phyloP scores from a whole-genome alignment of 2,329 filamentous ascomycete species.

The Didymella lethalis region DNA sequence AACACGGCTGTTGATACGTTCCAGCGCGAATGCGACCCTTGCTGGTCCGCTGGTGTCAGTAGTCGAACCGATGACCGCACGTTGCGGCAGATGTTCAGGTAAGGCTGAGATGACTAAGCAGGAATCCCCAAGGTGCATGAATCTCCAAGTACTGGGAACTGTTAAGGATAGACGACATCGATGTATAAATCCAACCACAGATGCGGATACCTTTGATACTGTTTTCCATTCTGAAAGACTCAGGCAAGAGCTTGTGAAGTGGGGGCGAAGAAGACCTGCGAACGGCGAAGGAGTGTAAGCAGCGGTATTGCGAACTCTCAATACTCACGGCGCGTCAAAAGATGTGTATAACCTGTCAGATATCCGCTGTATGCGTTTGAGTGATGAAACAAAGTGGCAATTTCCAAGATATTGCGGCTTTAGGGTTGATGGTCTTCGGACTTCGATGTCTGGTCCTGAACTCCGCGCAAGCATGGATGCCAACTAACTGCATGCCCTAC shows the following conservation, averaged over 20 bases:
- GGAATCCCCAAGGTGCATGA: neutral
- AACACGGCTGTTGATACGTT: conserved; percentile 1
- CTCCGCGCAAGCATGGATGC: neutral
- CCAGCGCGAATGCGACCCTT: neutral
- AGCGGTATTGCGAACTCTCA: neutral
- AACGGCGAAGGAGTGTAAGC: neutral
- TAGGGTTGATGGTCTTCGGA: neutral
- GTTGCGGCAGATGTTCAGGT: neutral
- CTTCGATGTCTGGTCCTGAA: neutral
- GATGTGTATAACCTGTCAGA: neutral
- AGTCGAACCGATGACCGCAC: conserved; percentile 10
- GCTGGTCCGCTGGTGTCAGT: neutral
- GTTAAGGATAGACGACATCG: neutral
- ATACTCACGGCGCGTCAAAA: neutral
- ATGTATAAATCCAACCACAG: neutral
- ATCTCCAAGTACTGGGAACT: neutral
- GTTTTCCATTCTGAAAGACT: neutral
- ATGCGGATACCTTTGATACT: neutral
- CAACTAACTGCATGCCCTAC: neutral
- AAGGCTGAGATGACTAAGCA: neutral
- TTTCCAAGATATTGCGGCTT: neutral
- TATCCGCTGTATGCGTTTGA: neutral
- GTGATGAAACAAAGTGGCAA: neutral
- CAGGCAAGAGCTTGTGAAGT: neutral
- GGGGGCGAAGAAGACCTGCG: neutral